These are phyloP conservation scores for Saccharomycopsis sp. DNA, from an alignment of 805 yeast genomes.

Conservation along the genomic window DNA sequence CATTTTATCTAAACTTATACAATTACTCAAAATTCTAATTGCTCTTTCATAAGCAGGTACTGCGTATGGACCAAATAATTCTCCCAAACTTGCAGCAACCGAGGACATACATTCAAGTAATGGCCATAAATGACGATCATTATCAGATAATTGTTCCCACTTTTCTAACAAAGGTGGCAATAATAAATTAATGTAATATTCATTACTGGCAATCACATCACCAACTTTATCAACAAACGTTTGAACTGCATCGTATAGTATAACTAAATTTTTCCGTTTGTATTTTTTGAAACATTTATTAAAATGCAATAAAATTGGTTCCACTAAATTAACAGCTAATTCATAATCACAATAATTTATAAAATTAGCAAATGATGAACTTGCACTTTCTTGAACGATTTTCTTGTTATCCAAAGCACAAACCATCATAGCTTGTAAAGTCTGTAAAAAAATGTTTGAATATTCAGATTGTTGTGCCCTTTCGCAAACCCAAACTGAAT, in stretches of 20 bases:
- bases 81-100: conserved; percentile 82
- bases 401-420: conserved; percentile 80
- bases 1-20: conserved; percentile 59
- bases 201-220: conserved; percentile 47
- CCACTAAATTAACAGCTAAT: conserved; percentile 55
- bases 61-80: conserved; percentile 82
- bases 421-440: conserved; percentile 65
- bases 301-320: conserved; percentile 62
- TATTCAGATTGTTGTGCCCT: conserved; percentile 56
- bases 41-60: conserved; percentile 79
- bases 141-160: conserved; percentile 72
- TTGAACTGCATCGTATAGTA: conserved; percentile 85
- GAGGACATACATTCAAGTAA: conserved; percentile 87
- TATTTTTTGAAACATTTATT: conserved; percentile 67
- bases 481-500: conserved; percentile 70
- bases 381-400: conserved; percentile 93
- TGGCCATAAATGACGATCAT: conserved; percentile 86
- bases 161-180: conserved; percentile 77
- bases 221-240: conserved; percentile 78
- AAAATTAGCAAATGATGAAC: conserved; percentile 77
- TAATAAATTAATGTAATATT: conserved; percentile 49
- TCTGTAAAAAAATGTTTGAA: conserved; percentile 65
- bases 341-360: conserved; percentile 68
- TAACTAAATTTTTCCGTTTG: conserved; percentile 73
- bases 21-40: conserved; percentile 55